These are phyloP conservation scores for Tulasnella sp. DNA, from an alignment of 768 basidiomycete genomes.

Conservation along the genomic window DNA sequence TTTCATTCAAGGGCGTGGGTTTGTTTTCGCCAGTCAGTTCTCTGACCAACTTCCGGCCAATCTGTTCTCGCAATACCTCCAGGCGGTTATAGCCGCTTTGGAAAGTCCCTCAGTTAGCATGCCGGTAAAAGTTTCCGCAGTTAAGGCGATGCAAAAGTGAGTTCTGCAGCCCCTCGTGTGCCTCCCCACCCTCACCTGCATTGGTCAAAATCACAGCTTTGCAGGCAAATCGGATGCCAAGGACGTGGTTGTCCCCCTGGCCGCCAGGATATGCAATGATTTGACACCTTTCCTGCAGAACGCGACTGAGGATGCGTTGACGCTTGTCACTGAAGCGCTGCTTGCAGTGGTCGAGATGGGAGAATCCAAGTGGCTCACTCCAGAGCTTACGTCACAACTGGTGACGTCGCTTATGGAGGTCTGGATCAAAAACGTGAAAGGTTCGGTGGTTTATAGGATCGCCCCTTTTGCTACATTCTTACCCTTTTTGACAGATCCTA, in stretches of 20 bases:
- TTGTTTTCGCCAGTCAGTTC: constrained; percentile 93
- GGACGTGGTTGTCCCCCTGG: constrained; percentile 62
- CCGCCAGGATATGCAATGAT: constrained; percentile 73
- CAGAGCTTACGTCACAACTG: constrained; percentile 66
- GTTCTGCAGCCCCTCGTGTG: constrained; percentile 66
- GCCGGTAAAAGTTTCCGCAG: constrained; percentile 93
- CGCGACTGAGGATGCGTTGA: constrained; percentile 85
- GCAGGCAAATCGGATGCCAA: constrained; percentile 53
- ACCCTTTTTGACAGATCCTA: constrained; percentile 65
- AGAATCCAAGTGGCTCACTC: constrained; percentile 70
- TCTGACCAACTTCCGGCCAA: constrained; percentile 70
- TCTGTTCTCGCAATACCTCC: constrained; percentile 82
- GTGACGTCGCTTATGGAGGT: constrained; percentile 71
- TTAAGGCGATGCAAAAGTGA: constrained; percentile 92
- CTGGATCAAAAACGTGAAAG: constrained; percentile 87
- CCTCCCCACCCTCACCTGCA: not conserved
- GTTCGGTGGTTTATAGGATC: constrained; percentile 46
- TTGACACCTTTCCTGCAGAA: constrained; percentile 81
- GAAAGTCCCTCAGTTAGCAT: constrained; percentile 70
- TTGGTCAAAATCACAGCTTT: constrained; percentile 44
- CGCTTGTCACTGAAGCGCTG: constrained; percentile 84
- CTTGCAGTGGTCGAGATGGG: constrained; percentile 77
- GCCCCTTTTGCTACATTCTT: too few relatives aligned
- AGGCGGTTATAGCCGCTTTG: constrained; percentile 83
- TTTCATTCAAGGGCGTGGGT: constrained; percentile 92